These are phyloP conservation scores for Zizania palustris DNA, from an alignment of 202 grass and related monocot species.

Conservation along the genomic window DNA sequence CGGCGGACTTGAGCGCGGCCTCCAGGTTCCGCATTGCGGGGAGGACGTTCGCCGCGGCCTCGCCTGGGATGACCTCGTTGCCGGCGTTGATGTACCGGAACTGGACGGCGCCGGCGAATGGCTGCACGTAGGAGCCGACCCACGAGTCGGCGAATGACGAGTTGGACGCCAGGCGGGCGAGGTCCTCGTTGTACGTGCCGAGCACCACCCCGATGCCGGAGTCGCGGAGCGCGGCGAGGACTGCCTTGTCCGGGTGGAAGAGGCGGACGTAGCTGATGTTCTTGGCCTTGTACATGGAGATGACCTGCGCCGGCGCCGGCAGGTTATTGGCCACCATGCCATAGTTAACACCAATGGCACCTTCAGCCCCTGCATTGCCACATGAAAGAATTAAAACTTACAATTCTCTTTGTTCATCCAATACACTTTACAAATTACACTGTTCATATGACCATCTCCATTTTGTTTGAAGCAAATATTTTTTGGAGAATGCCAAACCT, in stretches of 20 bases:
- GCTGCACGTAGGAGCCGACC: conserved; percentile 71
- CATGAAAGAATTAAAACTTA: neutral
- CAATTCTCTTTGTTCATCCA: neutral
- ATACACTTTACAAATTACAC: neutral
- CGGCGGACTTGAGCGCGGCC: conserved; percentile 51
- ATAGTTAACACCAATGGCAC: conserved; percentile 82
- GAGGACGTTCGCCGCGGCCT: conserved; percentile 48
- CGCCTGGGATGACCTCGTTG: conserved; percentile 81
- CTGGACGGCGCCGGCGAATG: conserved; percentile 57
- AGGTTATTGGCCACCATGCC: conserved; percentile 80
- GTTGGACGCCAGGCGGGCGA: conserved; percentile 53
- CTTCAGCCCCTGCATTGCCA: conserved; percentile 59
- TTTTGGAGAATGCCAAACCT: neutral
- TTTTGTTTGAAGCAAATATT: neutral
- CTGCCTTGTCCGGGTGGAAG: conserved; percentile 72
- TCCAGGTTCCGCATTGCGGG: conserved; percentile 80
- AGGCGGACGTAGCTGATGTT: conserved; percentile 72
- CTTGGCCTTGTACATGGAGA: conserved; percentile 75
- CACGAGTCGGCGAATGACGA: conserved; percentile 60
- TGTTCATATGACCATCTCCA: too few species aligned
- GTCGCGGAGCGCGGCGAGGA: conserved; percentile 56
- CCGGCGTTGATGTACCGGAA: conserved; percentile 95
- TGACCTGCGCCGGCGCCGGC: conserved; percentile 71
- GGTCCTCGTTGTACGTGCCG: conserved; percentile 82
- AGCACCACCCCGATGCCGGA: conserved; percentile 74